A percentile compares a stretch with the other conserved stretches of the same genome.
Evolutionary conservation across 495 filamentous ascomycete genomes (phyloP).

Genomic region (Aspergillus ellipticus): DNA sequence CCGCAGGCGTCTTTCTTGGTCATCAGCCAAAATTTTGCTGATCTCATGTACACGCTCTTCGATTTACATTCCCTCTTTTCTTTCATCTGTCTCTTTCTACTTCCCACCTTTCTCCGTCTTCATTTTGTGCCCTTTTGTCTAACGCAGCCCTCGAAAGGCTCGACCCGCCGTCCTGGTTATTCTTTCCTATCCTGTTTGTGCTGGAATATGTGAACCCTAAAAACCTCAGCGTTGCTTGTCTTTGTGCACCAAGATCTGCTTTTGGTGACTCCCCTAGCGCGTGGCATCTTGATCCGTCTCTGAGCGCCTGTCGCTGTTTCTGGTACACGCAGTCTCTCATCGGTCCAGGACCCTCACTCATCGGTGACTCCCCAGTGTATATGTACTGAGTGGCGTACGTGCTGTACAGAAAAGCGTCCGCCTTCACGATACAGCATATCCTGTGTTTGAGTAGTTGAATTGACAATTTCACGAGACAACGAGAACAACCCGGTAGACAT

Average conservation of each 20-base stretch:
- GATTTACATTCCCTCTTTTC: conserved; percentile 28
- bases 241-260: conserved; percentile 23
- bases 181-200: conserved; percentile 10
- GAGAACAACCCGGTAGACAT: too few species aligned
- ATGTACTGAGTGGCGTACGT: conserved; percentile 28
- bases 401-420: conserved; percentile 35
- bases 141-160: conserved; percentile 17
- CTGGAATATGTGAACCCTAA: conserved; percentile 11
- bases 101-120: conserved; percentile 22
- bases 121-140: conserved; percentile 21
- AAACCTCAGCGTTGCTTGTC: conserved; percentile 6
- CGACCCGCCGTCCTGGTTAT: conserved; percentile 16
- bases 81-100: conserved; percentile 17
- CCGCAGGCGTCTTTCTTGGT: conserved; percentile 47
- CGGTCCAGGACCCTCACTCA: conserved; percentile 15
- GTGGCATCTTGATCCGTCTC: conserved; percentile 20
- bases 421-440: conserved; percentile 15
- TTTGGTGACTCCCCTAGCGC: conserved; percentile 23
- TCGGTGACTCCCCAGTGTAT: conserved; percentile 30
- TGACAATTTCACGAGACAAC: background rate
- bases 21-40: conserved; percentile 35
- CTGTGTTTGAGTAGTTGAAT: conserved; percentile 10
- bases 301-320: conserved; percentile 21
- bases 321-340: conserved; percentile 19
- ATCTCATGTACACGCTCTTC: conserved; percentile 35